Conservation (phyloP, 2,329 filamentous ascomycete species). For the Pseudogymnoascus sp. region DNA sequence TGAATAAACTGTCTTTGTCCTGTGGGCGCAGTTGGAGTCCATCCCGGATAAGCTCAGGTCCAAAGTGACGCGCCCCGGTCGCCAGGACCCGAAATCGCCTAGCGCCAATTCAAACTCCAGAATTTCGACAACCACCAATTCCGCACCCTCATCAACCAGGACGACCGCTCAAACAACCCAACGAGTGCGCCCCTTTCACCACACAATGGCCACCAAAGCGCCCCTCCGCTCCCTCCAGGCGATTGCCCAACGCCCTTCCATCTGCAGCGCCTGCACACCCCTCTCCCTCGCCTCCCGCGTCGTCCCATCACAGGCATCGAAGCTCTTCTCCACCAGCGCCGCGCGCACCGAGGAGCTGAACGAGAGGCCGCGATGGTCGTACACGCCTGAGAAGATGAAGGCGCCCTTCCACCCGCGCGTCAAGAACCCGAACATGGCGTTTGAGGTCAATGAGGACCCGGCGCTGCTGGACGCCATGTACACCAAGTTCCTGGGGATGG, state of each 20-base stretch:
- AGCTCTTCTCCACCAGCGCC: conserved; percentile 4
- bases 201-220: conserved; percentile 39
- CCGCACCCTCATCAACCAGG: not conserved
- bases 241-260: conserved; percentile 22
- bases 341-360: conserved; percentile 23
- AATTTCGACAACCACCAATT: conserved; percentile 8
- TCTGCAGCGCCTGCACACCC: conserved; percentile 13
- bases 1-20: not conserved
- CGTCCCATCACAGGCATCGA: not conserved
- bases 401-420: conserved; percentile 55
- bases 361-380: conserved; percentile 55
- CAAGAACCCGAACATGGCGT: conserved; percentile 46
- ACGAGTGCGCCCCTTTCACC: not conserved
- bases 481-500: conserved; percentile 62
- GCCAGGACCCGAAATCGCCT: not conserved
- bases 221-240: conserved; percentile 33
- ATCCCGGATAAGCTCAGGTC: not conserved
- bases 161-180: not conserved
- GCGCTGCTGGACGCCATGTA: conserved; percentile 70
- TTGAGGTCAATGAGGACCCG: conserved; percentile 68
- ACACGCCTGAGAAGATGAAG: conserved; percentile 62
- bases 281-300: not conserved
- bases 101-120: conserved; percentile 6
- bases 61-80: not conserved
- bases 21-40: not conserved